These are phyloP conservation scores for Adansonia digitata DNA, from an alignment of 345 rosid species.

Conservation along the genomic window DNA sequence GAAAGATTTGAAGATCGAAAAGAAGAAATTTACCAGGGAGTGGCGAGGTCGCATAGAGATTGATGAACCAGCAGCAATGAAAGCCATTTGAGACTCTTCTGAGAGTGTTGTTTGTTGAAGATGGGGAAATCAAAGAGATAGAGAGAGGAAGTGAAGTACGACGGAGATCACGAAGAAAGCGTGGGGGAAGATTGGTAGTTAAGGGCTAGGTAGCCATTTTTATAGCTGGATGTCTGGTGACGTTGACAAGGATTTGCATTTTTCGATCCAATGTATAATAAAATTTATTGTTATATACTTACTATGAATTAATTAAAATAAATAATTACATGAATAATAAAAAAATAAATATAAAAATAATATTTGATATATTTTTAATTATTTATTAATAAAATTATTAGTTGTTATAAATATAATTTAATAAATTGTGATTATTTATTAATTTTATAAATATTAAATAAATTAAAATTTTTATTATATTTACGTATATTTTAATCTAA, in stretches of 20 bases:
- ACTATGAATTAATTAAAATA: too few relatives aligned
- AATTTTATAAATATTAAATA: too few relatives aligned
- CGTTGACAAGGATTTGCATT: background rate
- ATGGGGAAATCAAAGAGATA: background rate
- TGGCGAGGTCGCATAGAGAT: constrained; percentile 36
- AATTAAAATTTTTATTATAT: too few relatives aligned
- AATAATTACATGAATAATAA: too few relatives aligned
- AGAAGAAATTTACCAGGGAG: constrained; percentile 11
- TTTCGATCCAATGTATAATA: background rate
- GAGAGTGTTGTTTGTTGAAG: constrained; percentile 4
- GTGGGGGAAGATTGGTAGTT: constrained; percentile 14
- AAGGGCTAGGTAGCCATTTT: background rate
- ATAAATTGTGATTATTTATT: too few relatives aligned
- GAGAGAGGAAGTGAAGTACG: constrained; percentile 20
- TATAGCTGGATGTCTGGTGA: constrained; percentile 9
- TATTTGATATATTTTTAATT: too few relatives aligned
- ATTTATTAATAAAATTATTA: too few relatives aligned
- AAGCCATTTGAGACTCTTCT: constrained; percentile 42
- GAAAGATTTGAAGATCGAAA: background rate
- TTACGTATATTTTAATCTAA: too few relatives aligned
- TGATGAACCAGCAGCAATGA: constrained; percentile 25
- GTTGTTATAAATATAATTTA: too few relatives aligned
- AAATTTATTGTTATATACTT: too few relatives aligned
- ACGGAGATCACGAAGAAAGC: constrained; percentile 38
- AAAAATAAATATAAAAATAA: too few relatives aligned